Conservation (phyloP, 139 green algal species). For the Coelastrella sp. region DNA sequence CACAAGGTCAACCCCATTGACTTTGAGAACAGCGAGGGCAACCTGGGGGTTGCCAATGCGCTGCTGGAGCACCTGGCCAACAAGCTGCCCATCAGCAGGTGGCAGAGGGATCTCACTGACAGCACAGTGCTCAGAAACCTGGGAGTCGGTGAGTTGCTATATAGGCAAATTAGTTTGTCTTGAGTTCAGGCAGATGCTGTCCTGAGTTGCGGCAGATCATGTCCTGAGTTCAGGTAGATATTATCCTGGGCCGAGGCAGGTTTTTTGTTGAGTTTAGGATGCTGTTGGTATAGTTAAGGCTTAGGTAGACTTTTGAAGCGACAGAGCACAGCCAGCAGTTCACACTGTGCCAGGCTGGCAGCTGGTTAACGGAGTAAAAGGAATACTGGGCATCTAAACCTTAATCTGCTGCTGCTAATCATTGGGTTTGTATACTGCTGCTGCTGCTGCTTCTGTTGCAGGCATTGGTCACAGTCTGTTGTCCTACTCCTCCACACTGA, state of each 20-base stretch:
- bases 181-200: background rate
- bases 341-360: too few species aligned
- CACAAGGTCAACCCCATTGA: constrained; percentile 99
- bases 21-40: constrained; percentile 99
- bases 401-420: too few species aligned
- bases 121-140: constrained; percentile 98
- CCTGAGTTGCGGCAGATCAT: too few species aligned
- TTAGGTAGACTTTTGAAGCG: too few species aligned
- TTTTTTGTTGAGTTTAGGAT: too few species aligned
- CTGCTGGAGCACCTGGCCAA: constrained; percentile 91
- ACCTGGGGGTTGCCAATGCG: constrained; percentile 97
- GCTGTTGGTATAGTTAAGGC: too few species aligned
- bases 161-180: background rate
- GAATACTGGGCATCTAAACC: too few species aligned
- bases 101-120: constrained; percentile 98
- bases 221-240: too few species aligned
- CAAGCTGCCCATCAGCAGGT: constrained; percentile 95
- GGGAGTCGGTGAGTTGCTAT: constrained; percentile 73
- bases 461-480: constrained; percentile 87
- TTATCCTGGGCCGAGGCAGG: too few species aligned
- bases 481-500: constrained; percentile 87
- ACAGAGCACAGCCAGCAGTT: too few species aligned
- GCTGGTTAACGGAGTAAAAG: too few species aligned
- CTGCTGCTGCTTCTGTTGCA: constrained; percentile 32
- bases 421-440: background rate